Conservation (phyloP, 2,329 filamentous ascomycete genomes). For the Hypoxylon sp. region DNA sequence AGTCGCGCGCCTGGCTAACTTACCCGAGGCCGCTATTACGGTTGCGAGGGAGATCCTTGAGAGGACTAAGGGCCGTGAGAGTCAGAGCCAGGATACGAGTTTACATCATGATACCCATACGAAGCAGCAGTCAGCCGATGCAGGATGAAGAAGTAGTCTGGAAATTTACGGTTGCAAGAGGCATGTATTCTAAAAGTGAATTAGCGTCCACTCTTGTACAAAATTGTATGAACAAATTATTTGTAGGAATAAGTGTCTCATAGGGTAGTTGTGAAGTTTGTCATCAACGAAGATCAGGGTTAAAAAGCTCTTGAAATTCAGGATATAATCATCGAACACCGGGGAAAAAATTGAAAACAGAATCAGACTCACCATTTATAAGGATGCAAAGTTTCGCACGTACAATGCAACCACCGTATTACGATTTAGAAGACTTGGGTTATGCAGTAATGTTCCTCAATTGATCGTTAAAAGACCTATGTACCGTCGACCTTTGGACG, state of each 20-base stretch:
- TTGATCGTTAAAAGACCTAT: constrained; percentile 66
- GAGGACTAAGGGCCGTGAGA: constrained; percentile 2
- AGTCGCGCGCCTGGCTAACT: constrained; percentile 87
- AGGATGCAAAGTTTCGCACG: constrained; percentile 10
- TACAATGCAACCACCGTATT: constrained; percentile 48
- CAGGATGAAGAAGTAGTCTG: constrained; percentile 26
- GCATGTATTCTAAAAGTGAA: constrained; percentile 32
- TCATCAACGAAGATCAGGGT: constrained; percentile 74
- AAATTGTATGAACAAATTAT: constrained; percentile 24
- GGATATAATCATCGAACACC: constrained; percentile 69
- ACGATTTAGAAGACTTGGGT: constrained; percentile 37
- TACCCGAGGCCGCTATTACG: constrained; percentile 80
- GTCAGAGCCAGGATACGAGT: constrained; percentile 16
- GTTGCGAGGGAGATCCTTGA: constrained; percentile 74
- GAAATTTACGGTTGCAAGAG: constrained; percentile 24
- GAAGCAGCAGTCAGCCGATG: constrained; percentile 17
- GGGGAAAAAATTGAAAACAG: constrained; percentile 25
- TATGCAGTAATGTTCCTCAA: constrained; percentile 53
- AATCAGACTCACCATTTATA: constrained; percentile 55
- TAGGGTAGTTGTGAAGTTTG: constrained; percentile 68
- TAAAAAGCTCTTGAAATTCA: constrained; percentile 76
- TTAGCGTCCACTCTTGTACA: constrained; percentile 42
- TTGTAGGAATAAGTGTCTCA: constrained; percentile 62
- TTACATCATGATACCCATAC: constrained; percentile 37
- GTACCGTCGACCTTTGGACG: constrained; percentile 54